Evolutionary conservation across 768 basidiomycete genomes (phyloP).

Genomic region (Kwoniella bestiolae): DNA sequence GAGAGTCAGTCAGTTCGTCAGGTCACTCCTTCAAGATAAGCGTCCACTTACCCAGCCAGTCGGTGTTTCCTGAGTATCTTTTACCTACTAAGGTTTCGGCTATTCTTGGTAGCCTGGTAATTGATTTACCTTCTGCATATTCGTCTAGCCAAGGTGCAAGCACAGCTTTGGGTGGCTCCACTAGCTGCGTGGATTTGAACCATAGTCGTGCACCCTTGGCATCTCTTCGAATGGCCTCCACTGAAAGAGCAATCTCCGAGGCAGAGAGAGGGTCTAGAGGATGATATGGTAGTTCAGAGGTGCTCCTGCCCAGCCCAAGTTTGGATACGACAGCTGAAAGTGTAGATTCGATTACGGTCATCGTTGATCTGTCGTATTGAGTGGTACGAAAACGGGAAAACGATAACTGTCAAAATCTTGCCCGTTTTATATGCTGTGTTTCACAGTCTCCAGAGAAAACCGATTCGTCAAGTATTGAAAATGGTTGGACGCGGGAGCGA

Average conservation of each 20-base stretch:
- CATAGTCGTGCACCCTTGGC: not conserved
- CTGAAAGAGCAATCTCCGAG: conserved; percentile 2
- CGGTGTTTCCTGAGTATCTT: not conserved
- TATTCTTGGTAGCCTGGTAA: not conserved
- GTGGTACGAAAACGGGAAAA: not conserved
- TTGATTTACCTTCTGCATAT: not conserved
- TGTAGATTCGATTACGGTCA: not conserved
- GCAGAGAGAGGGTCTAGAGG: conserved; percentile 15
- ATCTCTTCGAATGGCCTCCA: not conserved
- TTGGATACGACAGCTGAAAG: not conserved
- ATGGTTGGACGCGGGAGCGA: conserved; percentile 3
- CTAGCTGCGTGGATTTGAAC: conserved; percentile 12
- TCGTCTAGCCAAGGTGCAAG: conserved; percentile 12
- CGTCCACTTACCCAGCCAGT: conserved; percentile 13
- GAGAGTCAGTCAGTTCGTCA: not conserved
- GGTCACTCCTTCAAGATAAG: not conserved
- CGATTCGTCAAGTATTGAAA: not conserved
- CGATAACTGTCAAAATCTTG: not conserved
- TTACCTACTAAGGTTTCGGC: not conserved
- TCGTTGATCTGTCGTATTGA: not conserved
- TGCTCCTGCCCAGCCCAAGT: not conserved
- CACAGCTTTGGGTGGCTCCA: conserved; percentile 17
- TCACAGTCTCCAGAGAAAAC: not conserved
- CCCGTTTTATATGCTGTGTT: not conserved
- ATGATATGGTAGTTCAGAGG: not conserved